Conservation (phyloP, 192 early-diverging fungal species). For the Lobosporangium transversale region DNA sequence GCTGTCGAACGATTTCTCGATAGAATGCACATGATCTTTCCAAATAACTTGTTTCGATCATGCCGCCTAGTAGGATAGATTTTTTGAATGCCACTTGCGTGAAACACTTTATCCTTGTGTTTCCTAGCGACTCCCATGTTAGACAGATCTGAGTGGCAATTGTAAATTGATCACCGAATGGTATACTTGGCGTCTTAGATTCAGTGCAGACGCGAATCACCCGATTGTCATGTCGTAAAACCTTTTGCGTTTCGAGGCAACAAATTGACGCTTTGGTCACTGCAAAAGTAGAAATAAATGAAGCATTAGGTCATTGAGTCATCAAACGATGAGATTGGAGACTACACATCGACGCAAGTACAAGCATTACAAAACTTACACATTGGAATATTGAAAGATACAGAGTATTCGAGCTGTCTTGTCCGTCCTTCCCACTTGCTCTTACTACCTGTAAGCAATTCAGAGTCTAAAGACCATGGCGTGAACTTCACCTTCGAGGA, state of each 20-base stretch:
- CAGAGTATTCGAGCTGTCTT: conserved; percentile 25
- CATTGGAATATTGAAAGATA: conserved; percentile 33
- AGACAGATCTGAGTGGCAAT: conserved; percentile 30
- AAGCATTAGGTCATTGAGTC: background rate
- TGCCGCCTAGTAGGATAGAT: conserved; percentile 21
- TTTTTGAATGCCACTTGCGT: conserved; percentile 33
- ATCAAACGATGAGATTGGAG: background rate
- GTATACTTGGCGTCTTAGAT: conserved; percentile 15
- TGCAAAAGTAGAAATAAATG: background rate
- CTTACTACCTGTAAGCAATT: no score
- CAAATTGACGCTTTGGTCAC: conserved; percentile 21
- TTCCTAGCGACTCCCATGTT: conserved; percentile 23
- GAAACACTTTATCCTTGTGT: conserved; percentile 33
- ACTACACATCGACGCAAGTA: background rate
- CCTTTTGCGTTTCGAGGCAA: conserved; percentile 21
- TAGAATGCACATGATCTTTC: conserved; percentile 18
- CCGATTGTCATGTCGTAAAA: conserved; percentile 4
- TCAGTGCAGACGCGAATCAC: conserved; percentile 24
- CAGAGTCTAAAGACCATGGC: conserved; percentile 3
- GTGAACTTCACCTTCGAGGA: conserved; percentile 5
- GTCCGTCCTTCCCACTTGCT: conserved; percentile 2
- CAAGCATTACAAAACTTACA: conserved; percentile 6
- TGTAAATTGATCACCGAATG: conserved; percentile 29
- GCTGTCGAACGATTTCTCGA: conserved; percentile 23
- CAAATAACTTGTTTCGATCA: conserved; percentile 17